These are phyloP conservation scores for Hyphopichia khmerensis DNA, from an alignment of 1,139 yeast genomes.

Conservation along the genomic window DNA sequence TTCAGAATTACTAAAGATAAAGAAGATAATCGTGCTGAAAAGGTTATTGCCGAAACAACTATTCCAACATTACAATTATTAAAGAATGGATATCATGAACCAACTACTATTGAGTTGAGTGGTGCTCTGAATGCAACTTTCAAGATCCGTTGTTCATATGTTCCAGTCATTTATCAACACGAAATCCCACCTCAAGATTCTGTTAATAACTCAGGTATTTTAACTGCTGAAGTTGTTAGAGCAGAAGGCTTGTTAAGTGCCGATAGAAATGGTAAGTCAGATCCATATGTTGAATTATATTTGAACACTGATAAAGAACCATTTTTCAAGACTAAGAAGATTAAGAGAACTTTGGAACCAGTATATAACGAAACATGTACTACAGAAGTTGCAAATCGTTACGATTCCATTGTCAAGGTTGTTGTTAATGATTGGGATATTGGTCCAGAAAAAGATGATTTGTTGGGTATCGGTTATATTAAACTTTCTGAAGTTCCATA, in stretches of 20 bases:
- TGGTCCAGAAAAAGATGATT: conserved; percentile 82
- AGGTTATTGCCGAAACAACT: conserved; percentile 59
- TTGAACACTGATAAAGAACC: conserved; percentile 60
- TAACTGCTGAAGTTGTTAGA: conserved; percentile 59
- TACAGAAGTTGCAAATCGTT: conserved; percentile 56
- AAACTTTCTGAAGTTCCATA: conserved; percentile 63
- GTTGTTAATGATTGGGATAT: conserved; percentile 88
- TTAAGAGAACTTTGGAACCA: conserved; percentile 86
- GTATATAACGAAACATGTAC: conserved; percentile 71
- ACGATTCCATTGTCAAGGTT: conserved; percentile 56
- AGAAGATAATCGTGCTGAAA: conserved; percentile 54
- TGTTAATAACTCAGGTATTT: conserved; percentile 70
- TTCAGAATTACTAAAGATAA: conserved; percentile 60
- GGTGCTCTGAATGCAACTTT: conserved; percentile 50
- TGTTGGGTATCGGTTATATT: conserved; percentile 65
- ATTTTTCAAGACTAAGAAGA: conserved; percentile 70
- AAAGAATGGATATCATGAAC: conserved; percentile 60
- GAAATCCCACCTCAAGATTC: conserved; percentile 74
- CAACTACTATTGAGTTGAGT: conserved; percentile 48
- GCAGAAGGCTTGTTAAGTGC: conserved; percentile 75
- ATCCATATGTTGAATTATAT: conserved; percentile 75
- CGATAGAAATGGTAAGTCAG: conserved; percentile 79
- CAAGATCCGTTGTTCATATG: conserved; percentile 68
- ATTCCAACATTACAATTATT: conserved; percentile 71
- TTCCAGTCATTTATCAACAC: conserved; percentile 62